Base-by-base conservation (phyloP, 805 yeast genomes). In the Candida tammaniensis region DNA sequence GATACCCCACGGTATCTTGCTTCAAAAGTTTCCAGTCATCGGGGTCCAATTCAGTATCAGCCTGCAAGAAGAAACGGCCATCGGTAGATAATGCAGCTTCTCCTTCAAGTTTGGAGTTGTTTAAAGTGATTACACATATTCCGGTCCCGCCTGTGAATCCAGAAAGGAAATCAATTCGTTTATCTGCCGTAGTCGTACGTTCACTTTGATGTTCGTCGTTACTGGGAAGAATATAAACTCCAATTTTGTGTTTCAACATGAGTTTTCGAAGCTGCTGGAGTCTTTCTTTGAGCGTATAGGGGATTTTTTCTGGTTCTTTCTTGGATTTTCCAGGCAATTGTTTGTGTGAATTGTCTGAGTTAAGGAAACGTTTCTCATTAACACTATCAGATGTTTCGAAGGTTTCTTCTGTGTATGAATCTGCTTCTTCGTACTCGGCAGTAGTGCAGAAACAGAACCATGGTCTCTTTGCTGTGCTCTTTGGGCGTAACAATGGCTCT, bases 61-160 rank as follows among this genome's bases (percentile, higher is more conserved):
- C 98, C 61, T 93, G 98, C 39, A 86, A 67, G 57, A 87, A 93
- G 64, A 93, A 93, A 44, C 98, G 71, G 1, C 98, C 97, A 59
- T 93, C 98, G 0, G 98, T 93, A 7, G 95, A 79, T 32, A 93
- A 62, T 0, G 82, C 85, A 9, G 96, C 94, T 31, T 77, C 74
- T 1, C 87, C 86, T 10, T 63, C 64, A 12, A 76, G 65, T 1
- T 64, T 70, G 30, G 59, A 68, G 35, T 64, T 61, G 20, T 56
- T 58, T 26, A 62, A 50, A 19, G 95, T 80, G 12, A 91, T 72
- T 9, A 93, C 74, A 1, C 96, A 96, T 13, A 86, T 65, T 16
- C 98, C 98, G 2, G 97, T 94, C 29, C 91, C 80, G 1, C 98
- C 98, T 7, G 91, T 82, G 61, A 91, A 91, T 0, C 89, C 97